phyloP scores from a whole-genome alignment of 352 stramenopile species.

The Globisporangium paddicum region DNA sequence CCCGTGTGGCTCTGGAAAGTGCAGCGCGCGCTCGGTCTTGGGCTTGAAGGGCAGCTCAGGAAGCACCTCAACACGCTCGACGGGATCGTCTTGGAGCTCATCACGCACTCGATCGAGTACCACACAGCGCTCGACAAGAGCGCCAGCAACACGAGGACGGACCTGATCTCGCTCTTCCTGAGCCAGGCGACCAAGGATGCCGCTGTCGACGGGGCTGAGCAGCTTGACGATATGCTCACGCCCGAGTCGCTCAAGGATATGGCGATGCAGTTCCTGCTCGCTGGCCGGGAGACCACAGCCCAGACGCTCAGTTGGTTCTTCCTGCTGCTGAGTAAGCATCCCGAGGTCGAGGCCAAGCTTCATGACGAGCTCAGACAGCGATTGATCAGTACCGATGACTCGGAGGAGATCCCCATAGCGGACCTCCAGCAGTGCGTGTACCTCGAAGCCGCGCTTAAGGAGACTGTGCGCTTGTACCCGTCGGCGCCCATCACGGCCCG shows the following conservation, averaged over 20 bases:
- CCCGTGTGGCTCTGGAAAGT: constrained; percentile 34
- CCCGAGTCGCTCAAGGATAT: constrained; percentile 28
- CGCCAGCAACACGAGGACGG: constrained; percentile 7
- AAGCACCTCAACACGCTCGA: constrained; percentile 20
- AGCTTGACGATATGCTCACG: constrained; percentile 6
- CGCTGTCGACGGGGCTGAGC: background rate
- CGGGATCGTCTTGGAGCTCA: constrained; percentile 20
- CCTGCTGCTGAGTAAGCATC: constrained; percentile 39
- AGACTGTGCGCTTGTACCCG: constrained; percentile 64
- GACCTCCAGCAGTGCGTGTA: constrained; percentile 51
- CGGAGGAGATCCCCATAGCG: constrained; percentile 17
- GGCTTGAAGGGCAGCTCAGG: constrained; percentile 18
- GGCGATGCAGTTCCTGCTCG: constrained; percentile 40
- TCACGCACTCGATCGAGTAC: constrained; percentile 18
- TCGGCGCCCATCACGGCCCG: constrained; percentile 37
- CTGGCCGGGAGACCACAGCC: constrained; percentile 48
- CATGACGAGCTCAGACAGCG: constrained; percentile 21
- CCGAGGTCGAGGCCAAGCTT: constrained; percentile 30
- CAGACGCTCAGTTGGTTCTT: constrained; percentile 59
- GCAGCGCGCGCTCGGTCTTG: constrained; percentile 18
- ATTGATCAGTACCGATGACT: background rate
- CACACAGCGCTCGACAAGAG: background rate
- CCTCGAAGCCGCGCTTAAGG: constrained; percentile 46
- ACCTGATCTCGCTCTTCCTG: constrained; percentile 34
- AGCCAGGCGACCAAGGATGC: constrained; percentile 14